These are phyloP conservation scores for Antitrichia curtipendula DNA, from an alignment of 225 moss, liverwort and hornwort genomes.

Conservation along the genomic window DNA sequence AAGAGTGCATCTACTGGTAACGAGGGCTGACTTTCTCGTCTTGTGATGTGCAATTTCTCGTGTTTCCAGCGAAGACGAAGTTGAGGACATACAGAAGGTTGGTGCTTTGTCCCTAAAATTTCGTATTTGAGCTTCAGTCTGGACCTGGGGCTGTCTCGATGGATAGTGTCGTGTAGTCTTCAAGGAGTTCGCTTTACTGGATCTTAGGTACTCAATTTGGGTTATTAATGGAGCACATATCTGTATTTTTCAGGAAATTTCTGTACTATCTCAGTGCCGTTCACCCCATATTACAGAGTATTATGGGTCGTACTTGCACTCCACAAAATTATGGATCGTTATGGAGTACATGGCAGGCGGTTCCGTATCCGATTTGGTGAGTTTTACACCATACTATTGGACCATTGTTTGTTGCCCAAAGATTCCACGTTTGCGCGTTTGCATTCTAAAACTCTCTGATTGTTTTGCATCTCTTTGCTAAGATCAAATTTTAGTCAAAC, in stretches of 20 bases:
- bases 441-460: background rate
- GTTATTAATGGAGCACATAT: background rate
- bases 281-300: conserved; percentile 94
- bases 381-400: background rate
- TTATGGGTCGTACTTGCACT: conserved; percentile 91
- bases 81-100: conserved; percentile 99
- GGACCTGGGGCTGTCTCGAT: background rate
- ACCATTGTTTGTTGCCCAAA: background rate
- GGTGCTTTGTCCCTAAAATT: background rate
- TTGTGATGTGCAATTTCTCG: conserved; percentile 3
- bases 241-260: conserved; percentile 68
- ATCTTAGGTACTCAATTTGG: background rate
- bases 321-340: conserved; percentile 91
- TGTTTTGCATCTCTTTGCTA: background rate
- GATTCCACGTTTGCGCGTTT: background rate
- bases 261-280: conserved; percentile 96
- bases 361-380: conserved; percentile 87
- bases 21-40: conserved; percentile 6
- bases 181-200: background rate
- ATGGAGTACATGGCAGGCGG: conserved; percentile 99
- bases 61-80: conserved; percentile 79
- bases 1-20: background rate
- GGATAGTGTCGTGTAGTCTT: background rate
- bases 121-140: background rate
- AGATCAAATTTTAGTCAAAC: background rate